A percentile compares a stretch with the other conserved stretches of the same genome.
These are phyloP conservation scores for Cylindrodendrum hubeiense DNA, from an alignment of 2,329 filamentous ascomycete genomes.

Conservation along the genomic window DNA sequence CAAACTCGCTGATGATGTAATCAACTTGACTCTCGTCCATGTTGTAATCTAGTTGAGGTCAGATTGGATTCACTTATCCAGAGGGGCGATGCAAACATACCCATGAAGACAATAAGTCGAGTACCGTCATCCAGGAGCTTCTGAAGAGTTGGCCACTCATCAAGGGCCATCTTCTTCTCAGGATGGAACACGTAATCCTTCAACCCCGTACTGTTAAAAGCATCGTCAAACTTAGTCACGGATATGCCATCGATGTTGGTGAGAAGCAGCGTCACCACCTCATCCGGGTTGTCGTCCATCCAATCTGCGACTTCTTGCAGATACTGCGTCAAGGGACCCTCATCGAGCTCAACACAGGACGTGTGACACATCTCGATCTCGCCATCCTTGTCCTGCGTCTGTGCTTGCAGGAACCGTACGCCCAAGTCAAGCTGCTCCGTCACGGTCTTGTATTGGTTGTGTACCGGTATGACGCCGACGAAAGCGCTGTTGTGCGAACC, in stretches of 20 bases:
- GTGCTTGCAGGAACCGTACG: constrained; percentile 73
- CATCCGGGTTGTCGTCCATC: constrained; percentile 69
- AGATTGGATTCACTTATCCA: constrained; percentile 14
- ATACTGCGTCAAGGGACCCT: constrained; percentile 67
- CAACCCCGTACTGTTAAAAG: constrained; percentile 68
- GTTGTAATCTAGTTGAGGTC: constrained; percentile 65
- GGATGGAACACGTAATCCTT: constrained; percentile 69
- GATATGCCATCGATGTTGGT: constrained; percentile 72
- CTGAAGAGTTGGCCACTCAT: constrained; percentile 78
- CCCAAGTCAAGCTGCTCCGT: constrained; percentile 70
- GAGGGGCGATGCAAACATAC: constrained; percentile 50
- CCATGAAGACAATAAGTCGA: constrained; percentile 79
- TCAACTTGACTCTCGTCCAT: constrained; percentile 62
- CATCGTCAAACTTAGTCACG: constrained; percentile 65
- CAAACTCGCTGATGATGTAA: constrained; percentile 74
- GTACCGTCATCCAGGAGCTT: constrained; percentile 72
- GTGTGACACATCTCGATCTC: constrained; percentile 74
- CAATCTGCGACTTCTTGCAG: constrained; percentile 70
- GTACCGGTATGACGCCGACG: constrained; percentile 63
- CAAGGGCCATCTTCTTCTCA: constrained; percentile 51
- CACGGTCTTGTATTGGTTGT: constrained; percentile 73
- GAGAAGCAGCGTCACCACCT: constrained; percentile 73
- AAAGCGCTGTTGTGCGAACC: constrained; percentile 77
- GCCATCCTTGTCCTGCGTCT: constrained; percentile 68
- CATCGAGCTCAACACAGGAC: constrained; percentile 69